Percentiles rank a stretch among this genome's conserved stretches.
These are phyloP conservation scores for Talaromyces atroroseus DNA, from an alignment of 2,329 filamentous ascomycete species.

Conservation along the genomic window DNA sequence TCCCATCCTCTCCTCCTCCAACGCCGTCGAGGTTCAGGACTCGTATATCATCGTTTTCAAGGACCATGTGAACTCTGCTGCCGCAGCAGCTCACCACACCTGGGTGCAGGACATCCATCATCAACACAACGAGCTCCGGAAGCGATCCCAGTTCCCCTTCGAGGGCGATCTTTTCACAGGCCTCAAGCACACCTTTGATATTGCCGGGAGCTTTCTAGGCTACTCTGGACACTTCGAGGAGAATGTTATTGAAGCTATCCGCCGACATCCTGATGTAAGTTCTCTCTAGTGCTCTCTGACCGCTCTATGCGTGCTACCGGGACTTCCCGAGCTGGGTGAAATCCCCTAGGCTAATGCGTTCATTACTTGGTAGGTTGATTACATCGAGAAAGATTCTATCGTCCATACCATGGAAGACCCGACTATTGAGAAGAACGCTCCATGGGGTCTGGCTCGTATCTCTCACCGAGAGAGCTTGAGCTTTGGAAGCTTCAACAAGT, in stretches of 20 bases:
- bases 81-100: constrained; percentile 71
- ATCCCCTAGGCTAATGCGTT: constrained; percentile 8
- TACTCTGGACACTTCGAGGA: constrained; percentile 97
- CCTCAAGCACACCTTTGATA: constrained; percentile 94
- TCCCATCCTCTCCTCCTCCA: constrained; percentile 75
- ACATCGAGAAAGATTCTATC: constrained; percentile 89
- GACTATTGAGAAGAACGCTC: constrained; percentile 80
- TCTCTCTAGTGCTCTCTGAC: background rate
- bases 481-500: constrained; percentile 97
- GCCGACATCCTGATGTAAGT: constrained; percentile 95
- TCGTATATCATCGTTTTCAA: constrained; percentile 99
- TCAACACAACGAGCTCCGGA: constrained; percentile 77
- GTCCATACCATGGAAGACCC: constrained; percentile 69
- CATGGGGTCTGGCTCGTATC: constrained; percentile 98
- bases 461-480: constrained; percentile 83
- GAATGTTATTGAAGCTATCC: constrained; percentile 84
- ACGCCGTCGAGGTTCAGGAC: constrained; percentile 78
- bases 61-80: constrained; percentile 74
- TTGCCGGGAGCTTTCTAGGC: constrained; percentile 75
- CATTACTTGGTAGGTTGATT: constrained; percentile 66
- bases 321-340: background rate
- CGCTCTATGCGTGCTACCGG: background rate
- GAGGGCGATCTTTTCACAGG: constrained; percentile 67
- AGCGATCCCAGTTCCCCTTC: constrained; percentile 71
- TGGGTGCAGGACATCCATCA: constrained; percentile 88